Conservation (phyloP, 2,329 filamentous ascomycete species). For the Cercospora sojina region DNA sequence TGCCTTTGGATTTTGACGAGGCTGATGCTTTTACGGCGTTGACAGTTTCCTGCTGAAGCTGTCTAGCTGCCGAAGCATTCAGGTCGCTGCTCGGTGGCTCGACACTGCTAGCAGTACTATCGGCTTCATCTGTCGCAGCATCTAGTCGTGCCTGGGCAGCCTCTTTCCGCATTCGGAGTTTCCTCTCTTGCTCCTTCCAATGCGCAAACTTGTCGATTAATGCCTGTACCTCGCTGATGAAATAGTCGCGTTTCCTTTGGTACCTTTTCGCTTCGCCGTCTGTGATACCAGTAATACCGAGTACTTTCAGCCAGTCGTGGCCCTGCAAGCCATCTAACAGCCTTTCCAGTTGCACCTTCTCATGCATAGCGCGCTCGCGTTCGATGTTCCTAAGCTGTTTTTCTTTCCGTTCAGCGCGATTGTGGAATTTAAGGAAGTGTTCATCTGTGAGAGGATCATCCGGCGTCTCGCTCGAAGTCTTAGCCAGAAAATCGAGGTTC, state of each 20-base stretch:
- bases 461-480: slow-evolving; percentile 37
- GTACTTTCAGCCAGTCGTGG: slow-evolving; percentile 86
- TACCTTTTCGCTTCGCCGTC: slow-evolving; percentile 84
- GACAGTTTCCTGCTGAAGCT: slow-evolving; percentile 71
- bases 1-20: slow-evolving; percentile 38
- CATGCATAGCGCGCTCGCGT: slow-evolving; percentile 64
- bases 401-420: slow-evolving; percentile 62
- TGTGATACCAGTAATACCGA: slow-evolving; percentile 83
- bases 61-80: slow-evolving; percentile 69
- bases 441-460: slow-evolving; percentile 58
- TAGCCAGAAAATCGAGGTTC: slow-evolving; percentile 29
- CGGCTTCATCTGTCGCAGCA: slow-evolving; percentile 43
- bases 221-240: slow-evolving; percentile 76
- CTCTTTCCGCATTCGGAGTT: slow-evolving; percentile 73
- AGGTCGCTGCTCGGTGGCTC: slow-evolving; percentile 67
- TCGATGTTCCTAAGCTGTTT: slow-evolving; percentile 69
- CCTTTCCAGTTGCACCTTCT: slow-evolving; percentile 64
- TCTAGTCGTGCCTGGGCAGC: slow-evolving; percentile 55
- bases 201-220: slow-evolving; percentile 83
- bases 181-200: slow-evolving; percentile 89
- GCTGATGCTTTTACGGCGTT: slow-evolving; percentile 47
- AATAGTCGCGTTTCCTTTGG: slow-evolving; percentile 79
- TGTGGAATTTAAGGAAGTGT: slow-evolving; percentile 58
- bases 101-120: slow-evolving; percentile 39
- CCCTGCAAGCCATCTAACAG: slow-evolving; percentile 80